Evolutionary conservation across 2,329 filamentous ascomycete species (phyloP).

Genomic region (Capronia americana): DNA sequence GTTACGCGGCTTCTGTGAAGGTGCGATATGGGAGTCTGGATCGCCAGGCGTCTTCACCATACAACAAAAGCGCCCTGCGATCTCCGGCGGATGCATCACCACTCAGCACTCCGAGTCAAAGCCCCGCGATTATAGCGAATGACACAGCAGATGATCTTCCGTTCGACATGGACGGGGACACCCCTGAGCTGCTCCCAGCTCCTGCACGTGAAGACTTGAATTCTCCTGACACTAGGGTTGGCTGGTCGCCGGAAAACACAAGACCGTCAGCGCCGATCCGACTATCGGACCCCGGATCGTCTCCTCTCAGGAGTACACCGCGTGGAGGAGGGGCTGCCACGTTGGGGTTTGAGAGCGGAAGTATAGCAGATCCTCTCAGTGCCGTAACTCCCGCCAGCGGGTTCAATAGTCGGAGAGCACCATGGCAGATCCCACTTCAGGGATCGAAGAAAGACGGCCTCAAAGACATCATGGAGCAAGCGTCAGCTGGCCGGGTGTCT

Average conservation of each 20-base stretch:
- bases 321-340: constrained; percentile 8
- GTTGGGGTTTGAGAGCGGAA: neutral
- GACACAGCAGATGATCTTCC: constrained; percentile 76
- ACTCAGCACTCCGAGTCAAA: constrained; percentile 45
- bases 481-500: constrained; percentile 58
- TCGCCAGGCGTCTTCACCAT: constrained; percentile 50
- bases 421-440: constrained; percentile 63
- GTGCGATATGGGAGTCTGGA: constrained; percentile 69
- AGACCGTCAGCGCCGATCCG: neutral
- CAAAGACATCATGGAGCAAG: constrained; percentile 75
- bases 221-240: neutral
- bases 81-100: constrained; percentile 23
- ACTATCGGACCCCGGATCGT: constrained; percentile 7
- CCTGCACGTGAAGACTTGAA: neutral
- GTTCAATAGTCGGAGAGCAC: constrained; percentile 45
- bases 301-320: neutral
- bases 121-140: constrained; percentile 66
- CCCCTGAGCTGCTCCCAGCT: constrained; percentile 23
- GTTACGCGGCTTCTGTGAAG: constrained; percentile 66
- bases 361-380: neutral
- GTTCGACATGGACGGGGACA: constrained; percentile 90
- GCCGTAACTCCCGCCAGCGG: constrained; percentile 19
- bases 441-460: constrained; percentile 72
- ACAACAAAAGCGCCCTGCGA: constrained; percentile 16
- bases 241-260: neutral